Conservation (phyloP, 805 yeast species). For the Kockiozyma suomiensis region DNA sequence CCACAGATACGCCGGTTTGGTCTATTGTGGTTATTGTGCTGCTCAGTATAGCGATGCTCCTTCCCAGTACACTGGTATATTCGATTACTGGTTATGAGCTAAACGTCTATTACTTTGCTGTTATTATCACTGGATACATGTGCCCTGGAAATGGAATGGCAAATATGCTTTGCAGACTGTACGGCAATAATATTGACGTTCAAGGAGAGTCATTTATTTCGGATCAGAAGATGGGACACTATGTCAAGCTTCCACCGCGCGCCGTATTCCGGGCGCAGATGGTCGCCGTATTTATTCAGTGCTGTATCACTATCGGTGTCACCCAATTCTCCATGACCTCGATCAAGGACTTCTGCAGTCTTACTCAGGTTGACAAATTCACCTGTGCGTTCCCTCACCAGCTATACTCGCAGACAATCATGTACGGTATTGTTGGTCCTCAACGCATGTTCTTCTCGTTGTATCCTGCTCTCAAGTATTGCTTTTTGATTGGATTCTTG, state of each 20-base stretch:
- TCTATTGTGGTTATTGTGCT: conserved; percentile 33
- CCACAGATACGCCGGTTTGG: no score
- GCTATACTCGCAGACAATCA: conserved; percentile 30
- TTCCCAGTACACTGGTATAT: no score
- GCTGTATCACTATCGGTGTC: conserved; percentile 49
- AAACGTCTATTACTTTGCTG: conserved; percentile 64
- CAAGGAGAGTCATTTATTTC: conserved; percentile 59
- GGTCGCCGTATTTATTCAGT: conserved; percentile 50
- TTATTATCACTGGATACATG: conserved; percentile 65
- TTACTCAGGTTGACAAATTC: conserved; percentile 33
- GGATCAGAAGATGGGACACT: conserved; percentile 65
- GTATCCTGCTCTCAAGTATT: conserved; percentile 30
- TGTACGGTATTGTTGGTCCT: conserved; percentile 37
- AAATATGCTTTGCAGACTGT: conserved; percentile 45
- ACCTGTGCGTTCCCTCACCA: conserved; percentile 34
- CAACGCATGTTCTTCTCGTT: conserved; percentile 24
- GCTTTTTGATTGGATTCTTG: conserved; percentile 31
- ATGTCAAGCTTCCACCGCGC: conserved; percentile 64
- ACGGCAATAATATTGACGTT: conserved; percentile 54
- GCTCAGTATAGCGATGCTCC: no score
- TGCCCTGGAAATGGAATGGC: conserved; percentile 63
- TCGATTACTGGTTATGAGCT: conserved; percentile 64
- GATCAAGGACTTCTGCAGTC: conserved; percentile 49
- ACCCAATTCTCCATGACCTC: conserved; percentile 47
- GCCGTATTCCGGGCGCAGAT: conserved; percentile 57